Conservation (phyloP, 306 rosid species). For the Rosa persica region DNA sequence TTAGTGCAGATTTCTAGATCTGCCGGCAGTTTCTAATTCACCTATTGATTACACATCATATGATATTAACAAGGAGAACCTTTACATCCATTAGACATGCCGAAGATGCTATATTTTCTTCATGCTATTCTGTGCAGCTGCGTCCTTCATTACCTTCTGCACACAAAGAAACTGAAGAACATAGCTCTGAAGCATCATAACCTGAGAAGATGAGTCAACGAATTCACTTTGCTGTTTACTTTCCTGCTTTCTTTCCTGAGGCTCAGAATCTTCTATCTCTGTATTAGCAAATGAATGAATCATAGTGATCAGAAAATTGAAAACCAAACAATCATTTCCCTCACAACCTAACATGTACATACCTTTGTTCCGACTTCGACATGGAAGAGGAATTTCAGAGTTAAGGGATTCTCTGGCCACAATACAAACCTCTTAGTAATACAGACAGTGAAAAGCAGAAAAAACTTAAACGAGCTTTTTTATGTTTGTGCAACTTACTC, state of each 20-base stretch:
- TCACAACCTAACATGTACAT: not conserved
- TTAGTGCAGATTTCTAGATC: not conserved
- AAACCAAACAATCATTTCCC: not conserved
- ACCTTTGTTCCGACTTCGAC: conserved; percentile 53
- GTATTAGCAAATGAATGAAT: conserved; percentile 22
- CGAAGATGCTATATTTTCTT: conserved; percentile 39
- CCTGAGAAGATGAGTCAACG: conserved; percentile 46
- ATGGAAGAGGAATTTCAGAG: conserved; percentile 36
- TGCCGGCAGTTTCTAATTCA: not conserved
- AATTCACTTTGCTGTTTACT: conserved; percentile 34
- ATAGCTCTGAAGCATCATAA: conserved; percentile 60
- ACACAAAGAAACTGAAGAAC: conserved; percentile 71
- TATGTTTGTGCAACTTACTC: conserved; percentile 40
- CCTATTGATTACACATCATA: not conserved
- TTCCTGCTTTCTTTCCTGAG: conserved; percentile 36
- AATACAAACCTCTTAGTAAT: conserved; percentile 27
- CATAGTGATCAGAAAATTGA: not conserved
- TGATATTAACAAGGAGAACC: conserved; percentile 13
- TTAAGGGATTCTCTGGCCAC: conserved; percentile 43
- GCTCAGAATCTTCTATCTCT: conserved; percentile 36
- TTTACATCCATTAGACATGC: conserved; percentile 11
- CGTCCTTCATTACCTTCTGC: conserved; percentile 59
- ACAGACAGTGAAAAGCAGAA: not conserved
- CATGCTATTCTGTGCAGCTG: conserved; percentile 36
- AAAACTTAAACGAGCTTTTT: conserved; percentile 16